Base-by-base conservation (phyloP, 805 yeast genomes). In the Cyberlindnera suaveolens region DNA sequence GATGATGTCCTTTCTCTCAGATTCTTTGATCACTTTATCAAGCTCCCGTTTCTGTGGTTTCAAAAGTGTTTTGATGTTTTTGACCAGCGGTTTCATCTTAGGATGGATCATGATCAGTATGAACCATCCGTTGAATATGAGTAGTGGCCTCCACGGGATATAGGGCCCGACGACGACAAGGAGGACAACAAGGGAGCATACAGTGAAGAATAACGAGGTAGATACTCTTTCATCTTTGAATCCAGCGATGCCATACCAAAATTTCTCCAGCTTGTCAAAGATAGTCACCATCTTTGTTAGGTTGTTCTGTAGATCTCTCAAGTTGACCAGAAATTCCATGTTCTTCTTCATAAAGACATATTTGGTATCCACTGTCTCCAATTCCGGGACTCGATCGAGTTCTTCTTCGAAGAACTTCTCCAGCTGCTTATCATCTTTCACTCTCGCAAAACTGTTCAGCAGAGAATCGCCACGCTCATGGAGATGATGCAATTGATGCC, bases 251-350 rank as follows among this genome's bases (percentile, higher is more conserved):
- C 81, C 83, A 52, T 69, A 73, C 52, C 80, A 66, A 42, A 79
- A 71, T 31, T 64, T 64, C 45, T 85, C 88, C 7, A 75, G 60
- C 15, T 65, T 61, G 17, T 80, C 80, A 40, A 77, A 63, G 0
- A 70, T 56, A 14, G 67, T 63, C 20, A 85, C 68, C 7, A 82
- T 45, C 41, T 74, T 75, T 0, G 82, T 67, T 15, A 86, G 75
- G 31, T 78, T 61, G 47, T 78, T 77, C 58, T 87, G 95, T 23
- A 85, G 66, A 55, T 85, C 91, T 44, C 85, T 71, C 80, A 86
- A 71, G 51, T 82, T 85, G 45, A 80, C 59, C 4, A 71, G 51
- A 39, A 72, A 63, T 38, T 71, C 75, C 58, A 67, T 62, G 17
- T 69, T 64, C 40, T 57, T 57, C 27, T 54, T 57, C n/a, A 63